Conservation (phyloP, 2,329 filamentous ascomycete species). For the Apiospora phragmitis region DNA sequence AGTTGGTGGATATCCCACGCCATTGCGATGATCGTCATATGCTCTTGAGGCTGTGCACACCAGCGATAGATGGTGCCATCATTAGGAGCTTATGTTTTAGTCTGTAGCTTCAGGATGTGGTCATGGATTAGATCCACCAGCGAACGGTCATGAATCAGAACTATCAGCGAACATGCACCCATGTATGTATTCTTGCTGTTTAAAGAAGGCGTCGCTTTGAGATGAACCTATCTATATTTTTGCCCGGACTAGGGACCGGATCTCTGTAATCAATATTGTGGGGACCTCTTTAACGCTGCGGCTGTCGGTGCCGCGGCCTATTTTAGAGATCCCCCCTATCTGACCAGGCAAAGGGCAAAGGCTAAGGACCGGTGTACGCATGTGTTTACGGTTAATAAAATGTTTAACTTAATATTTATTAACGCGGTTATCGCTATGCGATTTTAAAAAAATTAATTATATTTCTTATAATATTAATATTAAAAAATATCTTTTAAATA, state of each 20-base stretch:
- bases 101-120: neutral
- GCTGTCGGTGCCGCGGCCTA: neutral
- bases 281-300: neutral
- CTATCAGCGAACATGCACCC: neutral
- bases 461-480: no score
- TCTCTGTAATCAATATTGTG: neutral
- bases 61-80: neutral
- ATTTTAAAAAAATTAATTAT: no score
- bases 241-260: neutral
- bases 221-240: neutral
- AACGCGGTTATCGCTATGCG: no score
- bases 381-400: no score
- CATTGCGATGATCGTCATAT: neutral
- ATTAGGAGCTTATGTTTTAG: neutral
- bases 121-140: neutral
- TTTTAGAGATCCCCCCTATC: neutral
- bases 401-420: no score
- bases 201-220: neutral
- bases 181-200: neutral
- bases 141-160: neutral
- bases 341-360: neutral
- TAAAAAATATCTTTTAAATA: no score
- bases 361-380: neutral
- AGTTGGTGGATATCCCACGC: neutral
- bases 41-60: slow-evolving; percentile 3